Conservation (phyloP, 805 yeast species). For the Yamadazyma scolyti region DNA sequence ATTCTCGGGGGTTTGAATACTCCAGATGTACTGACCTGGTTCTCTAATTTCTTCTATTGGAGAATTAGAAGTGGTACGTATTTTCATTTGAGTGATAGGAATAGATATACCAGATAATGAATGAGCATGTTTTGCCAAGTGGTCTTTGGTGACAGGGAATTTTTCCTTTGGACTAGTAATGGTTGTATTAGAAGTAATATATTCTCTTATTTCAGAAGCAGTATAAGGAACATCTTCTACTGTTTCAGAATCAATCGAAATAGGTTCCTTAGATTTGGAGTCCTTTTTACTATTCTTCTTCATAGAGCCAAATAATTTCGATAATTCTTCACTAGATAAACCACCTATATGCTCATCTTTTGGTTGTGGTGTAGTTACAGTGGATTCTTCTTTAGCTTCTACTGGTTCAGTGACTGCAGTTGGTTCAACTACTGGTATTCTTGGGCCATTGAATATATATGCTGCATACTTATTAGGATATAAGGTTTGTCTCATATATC, state of each 20-base stretch:
- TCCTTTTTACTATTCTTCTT: conserved; percentile 8
- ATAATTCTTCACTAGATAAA: conserved; percentile 37
- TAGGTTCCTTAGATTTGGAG: conserved; percentile 9
- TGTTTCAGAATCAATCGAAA: conserved; percentile 10
- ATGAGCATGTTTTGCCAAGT: conserved; percentile 20
- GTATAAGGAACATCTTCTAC: conserved; percentile 16
- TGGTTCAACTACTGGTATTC: conserved; percentile 36
- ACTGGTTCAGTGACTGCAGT: conserved; percentile 1
- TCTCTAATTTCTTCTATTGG: conserved; percentile 13
- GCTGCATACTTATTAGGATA: conserved; percentile 72
- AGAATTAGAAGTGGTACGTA: conserved; percentile 2
- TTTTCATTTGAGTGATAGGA: conserved; percentile 20
- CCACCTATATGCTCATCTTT: conserved; percentile 16
- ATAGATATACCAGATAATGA: conserved; percentile 30
- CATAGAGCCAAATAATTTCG: conserved; percentile 30
- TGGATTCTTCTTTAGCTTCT: conserved; percentile 8
- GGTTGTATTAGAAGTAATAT: conserved; percentile 22
- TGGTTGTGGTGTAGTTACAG: conserved; percentile 4
- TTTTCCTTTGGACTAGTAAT: conserved; percentile 13
- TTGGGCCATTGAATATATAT: conserved; percentile 47
- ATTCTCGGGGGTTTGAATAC: conserved; percentile 25
- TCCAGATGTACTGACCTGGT: conserved; percentile 25
- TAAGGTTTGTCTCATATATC: conserved; percentile 75
- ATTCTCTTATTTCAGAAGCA: conserved; percentile 28
- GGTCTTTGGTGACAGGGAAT: conserved; percentile 25